These are phyloP conservation scores for Phyllostachys edulis DNA, from an alignment of 176 grass and related monocot species.

Conservation along the genomic window DNA sequence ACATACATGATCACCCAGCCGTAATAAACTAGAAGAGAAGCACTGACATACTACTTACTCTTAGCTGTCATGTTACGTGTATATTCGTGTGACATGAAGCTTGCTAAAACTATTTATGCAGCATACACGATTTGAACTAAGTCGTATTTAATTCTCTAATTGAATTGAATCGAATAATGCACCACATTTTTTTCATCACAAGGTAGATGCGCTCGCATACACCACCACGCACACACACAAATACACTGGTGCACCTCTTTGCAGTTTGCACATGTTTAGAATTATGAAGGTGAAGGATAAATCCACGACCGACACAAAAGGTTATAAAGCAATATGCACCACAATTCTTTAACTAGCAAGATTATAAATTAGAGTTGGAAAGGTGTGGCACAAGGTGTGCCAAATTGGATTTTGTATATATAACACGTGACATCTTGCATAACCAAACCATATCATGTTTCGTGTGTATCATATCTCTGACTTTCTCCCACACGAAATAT, in stretches of 20 bases:
- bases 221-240: background rate
- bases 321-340: background rate
- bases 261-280: background rate
- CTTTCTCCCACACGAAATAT: slow-evolving; percentile 38
- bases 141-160: background rate
- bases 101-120: background rate
- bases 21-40: slow-evolving; percentile 31
- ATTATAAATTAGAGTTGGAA: background rate
- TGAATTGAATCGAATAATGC: slow-evolving; percentile 16
- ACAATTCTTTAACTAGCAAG: background rate
- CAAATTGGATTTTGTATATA: background rate
- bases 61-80: slow-evolving; percentile 38
- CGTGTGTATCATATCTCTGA: slow-evolving; percentile 39
- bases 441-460: slow-evolving; percentile 19
- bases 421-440: background rate
- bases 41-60: slow-evolving; percentile 11
- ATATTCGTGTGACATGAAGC: slow-evolving; percentile 5
- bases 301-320: background rate
- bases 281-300: background rate
- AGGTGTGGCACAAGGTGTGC: background rate
- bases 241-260: background rate
- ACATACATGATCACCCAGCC: slow-evolving; percentile 22
- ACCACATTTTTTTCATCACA: background rate
- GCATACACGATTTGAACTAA: slow-evolving; percentile 21
- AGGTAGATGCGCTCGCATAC: too few species aligned